phyloP scores from a whole-genome alignment of 805 yeast species.

The Spathaspora girioi region DNA sequence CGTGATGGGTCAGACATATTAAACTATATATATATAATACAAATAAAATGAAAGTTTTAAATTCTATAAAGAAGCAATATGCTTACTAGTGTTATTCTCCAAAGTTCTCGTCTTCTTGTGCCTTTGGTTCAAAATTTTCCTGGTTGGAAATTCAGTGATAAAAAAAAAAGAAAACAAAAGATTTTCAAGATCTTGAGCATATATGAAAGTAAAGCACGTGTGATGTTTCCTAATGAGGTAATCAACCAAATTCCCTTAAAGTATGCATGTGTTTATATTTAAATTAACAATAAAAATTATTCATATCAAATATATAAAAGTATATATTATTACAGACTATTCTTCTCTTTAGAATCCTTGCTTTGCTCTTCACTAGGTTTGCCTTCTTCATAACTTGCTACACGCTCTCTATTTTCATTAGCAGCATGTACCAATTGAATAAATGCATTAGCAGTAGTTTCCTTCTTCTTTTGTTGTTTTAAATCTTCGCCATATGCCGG shows the following conservation, averaged over 20 bases:
- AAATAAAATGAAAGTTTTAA: too few relatives aligned
- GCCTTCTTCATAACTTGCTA: slow-evolving; percentile 9
- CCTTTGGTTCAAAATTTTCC: not conserved
- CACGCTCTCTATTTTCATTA: slow-evolving; percentile 52
- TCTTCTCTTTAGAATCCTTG: not conserved
- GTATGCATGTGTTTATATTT: too few relatives aligned
- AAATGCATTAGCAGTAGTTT: slow-evolving; percentile 52
- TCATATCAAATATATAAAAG: not conserved
- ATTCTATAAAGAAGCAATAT: too few relatives aligned
- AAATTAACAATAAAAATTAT: not conserved
- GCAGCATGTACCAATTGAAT: slow-evolving; percentile 72
- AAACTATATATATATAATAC: not conserved
- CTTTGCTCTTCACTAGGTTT: not conserved
- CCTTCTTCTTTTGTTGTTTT: slow-evolving; percentile 23
- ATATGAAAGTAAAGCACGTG: not conserved
- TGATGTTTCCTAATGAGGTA: not conserved
- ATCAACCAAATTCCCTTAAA: not conserved
- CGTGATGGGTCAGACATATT: not conserved
- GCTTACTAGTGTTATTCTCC: too few relatives aligned
- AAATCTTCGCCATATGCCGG: slow-evolving; percentile 1
- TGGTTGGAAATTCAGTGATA: not conserved
- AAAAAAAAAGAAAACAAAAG: not conserved
- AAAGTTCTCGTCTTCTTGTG: too few relatives aligned
- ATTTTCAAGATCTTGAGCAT: not conserved
- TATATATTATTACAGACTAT: not conserved